These are phyloP conservation scores for Candida qinlingensis DNA, from an alignment of 805 yeast genomes.

Conservation along the genomic window DNA sequence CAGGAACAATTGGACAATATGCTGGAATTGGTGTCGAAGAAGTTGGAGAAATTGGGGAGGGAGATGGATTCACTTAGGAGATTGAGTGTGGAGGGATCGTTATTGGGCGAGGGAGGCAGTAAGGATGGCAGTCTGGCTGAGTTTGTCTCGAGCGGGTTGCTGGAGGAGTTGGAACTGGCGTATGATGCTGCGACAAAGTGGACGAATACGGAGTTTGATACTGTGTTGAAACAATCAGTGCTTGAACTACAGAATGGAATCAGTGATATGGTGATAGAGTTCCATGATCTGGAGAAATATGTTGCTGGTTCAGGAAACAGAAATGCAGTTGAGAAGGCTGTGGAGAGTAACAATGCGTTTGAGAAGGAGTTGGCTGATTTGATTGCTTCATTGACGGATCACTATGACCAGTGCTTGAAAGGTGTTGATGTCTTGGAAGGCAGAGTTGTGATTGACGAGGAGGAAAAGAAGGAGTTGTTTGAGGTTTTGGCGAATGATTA, in stretches of 20 bases:
- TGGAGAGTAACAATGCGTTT: constrained; percentile 39
- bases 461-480: constrained; percentile 35
- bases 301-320: constrained; percentile 20
- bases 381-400: constrained; percentile 68
- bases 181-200: constrained; percentile 7
- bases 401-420: constrained; percentile 71
- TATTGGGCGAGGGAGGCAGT: constrained; percentile 21
- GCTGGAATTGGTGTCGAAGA: constrained; percentile 21
- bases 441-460: constrained; percentile 24
- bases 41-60: constrained; percentile 30
- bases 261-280: constrained; percentile 10
- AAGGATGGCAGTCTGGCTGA: constrained; percentile 32
- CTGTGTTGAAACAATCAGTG: constrained; percentile 24
- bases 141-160: constrained; percentile 39
- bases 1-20: constrained; percentile 21
- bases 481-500: constrained; percentile 48
- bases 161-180: constrained; percentile 24
- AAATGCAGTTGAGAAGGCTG: constrained; percentile 17
- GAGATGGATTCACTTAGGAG: constrained; percentile 30
- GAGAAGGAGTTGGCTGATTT: constrained; percentile 69
- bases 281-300: constrained; percentile 28
- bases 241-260: constrained; percentile 13
- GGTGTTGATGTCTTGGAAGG: constrained; percentile 35
- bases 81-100: constrained; percentile 28
- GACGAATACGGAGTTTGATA: constrained; percentile 20